A percentile compares a stretch with the other conserved stretches of the same genome.
phyloP scores from a whole-genome alignment of 257 asterid species.

The Salvia rosmarinus region DNA sequence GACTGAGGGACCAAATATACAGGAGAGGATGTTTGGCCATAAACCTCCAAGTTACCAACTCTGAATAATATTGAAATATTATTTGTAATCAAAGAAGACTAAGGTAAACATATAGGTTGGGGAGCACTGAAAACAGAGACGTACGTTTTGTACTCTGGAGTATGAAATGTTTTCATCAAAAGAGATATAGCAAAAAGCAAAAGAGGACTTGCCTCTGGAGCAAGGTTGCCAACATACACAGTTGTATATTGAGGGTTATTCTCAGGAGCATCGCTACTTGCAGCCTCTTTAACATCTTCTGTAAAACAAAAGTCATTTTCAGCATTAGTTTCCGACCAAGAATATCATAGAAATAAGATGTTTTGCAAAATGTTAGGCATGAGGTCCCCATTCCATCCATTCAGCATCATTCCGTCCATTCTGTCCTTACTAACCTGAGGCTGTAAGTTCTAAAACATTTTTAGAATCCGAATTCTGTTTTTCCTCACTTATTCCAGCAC shows the following conservation, averaged over 20 bases:
- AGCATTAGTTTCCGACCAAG: constrained; percentile 17
- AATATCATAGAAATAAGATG: constrained; percentile 9
- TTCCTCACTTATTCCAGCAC: constrained; percentile 87
- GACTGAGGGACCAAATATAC: neutral
- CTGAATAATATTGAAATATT: neutral
- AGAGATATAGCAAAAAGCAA: constrained; percentile 11
- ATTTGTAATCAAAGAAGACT: too few relatives aligned
- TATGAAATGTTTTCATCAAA: constrained; percentile 5
- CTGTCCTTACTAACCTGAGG: constrained; percentile 58
- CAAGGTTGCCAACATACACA: constrained; percentile 90
- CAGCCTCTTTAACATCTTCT: constrained; percentile 82
- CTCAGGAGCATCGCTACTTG: constrained; percentile 81
- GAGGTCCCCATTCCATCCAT: too few relatives aligned
- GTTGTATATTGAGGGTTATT: constrained; percentile 89
- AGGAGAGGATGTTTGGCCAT: neutral
- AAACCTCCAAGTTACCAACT: neutral
- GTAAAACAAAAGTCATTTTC: constrained; percentile 34
- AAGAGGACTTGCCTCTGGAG: constrained; percentile 71
- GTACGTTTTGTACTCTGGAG: neutral
- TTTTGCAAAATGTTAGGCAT: constrained; percentile 1
- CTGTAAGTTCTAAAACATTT: constrained; percentile 81
- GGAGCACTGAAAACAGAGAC: constrained; percentile 3
- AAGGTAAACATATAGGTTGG: neutral
- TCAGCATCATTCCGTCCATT: too few relatives aligned
- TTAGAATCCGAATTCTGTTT: constrained; percentile 74